Percentiles rank a stretch among this genome's conserved stretches.
Evolutionary conservation across 108 stramenopile species (phyloP).

Genomic region (Fistulifera pelliculosa): DNA sequence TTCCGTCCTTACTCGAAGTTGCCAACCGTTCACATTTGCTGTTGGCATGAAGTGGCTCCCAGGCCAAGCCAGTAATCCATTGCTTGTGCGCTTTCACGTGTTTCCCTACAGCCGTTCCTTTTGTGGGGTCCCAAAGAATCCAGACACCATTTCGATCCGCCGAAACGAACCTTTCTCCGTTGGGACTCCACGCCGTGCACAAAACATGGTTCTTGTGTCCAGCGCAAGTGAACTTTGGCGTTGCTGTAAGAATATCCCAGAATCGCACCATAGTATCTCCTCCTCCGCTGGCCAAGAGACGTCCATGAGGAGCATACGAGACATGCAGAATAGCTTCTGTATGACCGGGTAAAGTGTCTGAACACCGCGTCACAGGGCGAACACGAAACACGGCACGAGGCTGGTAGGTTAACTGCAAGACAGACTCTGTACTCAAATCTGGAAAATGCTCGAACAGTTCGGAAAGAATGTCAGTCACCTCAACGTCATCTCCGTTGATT

Average conservation of each 20-base stretch:
- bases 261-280: constrained; percentile 97
- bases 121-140: constrained; percentile 93
- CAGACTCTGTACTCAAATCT: constrained; percentile 70
- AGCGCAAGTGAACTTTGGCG: constrained; percentile 76
- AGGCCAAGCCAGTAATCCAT: constrained; percentile 91
- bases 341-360: constrained; percentile 97
- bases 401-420: constrained; percentile 75
- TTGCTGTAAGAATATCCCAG: constrained; percentile 91
- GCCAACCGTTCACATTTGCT: constrained; percentile 83
- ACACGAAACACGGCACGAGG: constrained; percentile 91
- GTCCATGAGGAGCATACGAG: constrained; percentile 85
- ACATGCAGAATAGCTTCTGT: constrained; percentile 98
- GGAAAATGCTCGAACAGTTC: constrained; percentile 45
- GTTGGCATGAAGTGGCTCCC: constrained; percentile 96
- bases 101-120: constrained; percentile 40
- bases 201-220: constrained; percentile 96
- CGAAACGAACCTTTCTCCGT: constrained; percentile 84
- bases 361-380: constrained; percentile 94
- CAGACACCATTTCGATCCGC: constrained; percentile 90
- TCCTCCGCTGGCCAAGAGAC: constrained; percentile 87
- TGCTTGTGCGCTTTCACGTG: constrained; percentile 80
- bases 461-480: constrained; percentile 57
- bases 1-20: constrained; percentile 86
- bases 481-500: constrained; percentile 68
- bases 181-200: constrained; percentile 90